These are phyloP conservation scores for Polyporus tsugae DNA, from an alignment of 1,284 basidiomycete genomes.

Conservation along the genomic window DNA sequence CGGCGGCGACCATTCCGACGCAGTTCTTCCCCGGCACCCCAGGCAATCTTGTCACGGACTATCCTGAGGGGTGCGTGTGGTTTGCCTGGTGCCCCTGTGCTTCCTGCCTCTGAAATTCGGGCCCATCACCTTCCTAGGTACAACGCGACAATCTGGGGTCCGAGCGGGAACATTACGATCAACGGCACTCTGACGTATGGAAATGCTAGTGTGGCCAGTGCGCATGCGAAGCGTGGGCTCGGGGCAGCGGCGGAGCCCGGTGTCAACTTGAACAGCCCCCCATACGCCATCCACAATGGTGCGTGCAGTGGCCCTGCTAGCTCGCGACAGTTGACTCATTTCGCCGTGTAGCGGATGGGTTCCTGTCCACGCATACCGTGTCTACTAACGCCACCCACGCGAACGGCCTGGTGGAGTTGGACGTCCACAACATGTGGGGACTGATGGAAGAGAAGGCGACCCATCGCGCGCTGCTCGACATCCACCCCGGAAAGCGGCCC, in stretches of 20 bases:
- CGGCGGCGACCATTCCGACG: conserved; percentile 53
- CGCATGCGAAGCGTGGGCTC: conserved; percentile 49
- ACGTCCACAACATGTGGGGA: conserved; percentile 73
- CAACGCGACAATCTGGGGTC: conserved; percentile 65
- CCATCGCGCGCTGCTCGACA: conserved; percentile 58
- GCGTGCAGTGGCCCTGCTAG: conserved; percentile 15
- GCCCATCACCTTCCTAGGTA: conserved; percentile 54
- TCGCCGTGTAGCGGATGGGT: conserved; percentile 60
- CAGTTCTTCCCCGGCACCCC: conserved; percentile 61
- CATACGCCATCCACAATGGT: conserved; percentile 80
- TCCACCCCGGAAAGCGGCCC: conserved; percentile 64
- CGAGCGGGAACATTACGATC: conserved; percentile 78
- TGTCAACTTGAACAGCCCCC: conserved; percentile 62
- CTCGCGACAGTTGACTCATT: conserved; percentile 21
- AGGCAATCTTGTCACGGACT: conserved; percentile 59
- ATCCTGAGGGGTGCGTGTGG: conserved; percentile 67
- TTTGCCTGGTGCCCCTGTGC: conserved; percentile 3
- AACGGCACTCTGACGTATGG: conserved; percentile 69
- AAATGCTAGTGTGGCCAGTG: conserved; percentile 52
- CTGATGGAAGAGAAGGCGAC: conserved; percentile 71
- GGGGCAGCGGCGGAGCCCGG: conserved; percentile 58
- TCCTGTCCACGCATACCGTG: conserved; percentile 56
- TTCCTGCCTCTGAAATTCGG: background rate
- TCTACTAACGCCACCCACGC: conserved; percentile 70
- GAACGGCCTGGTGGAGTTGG: conserved; percentile 62